Percentiles rank a stretch among this genome's conserved stretches.
Conservation (phyloP, 768 basidiomycete genomes). For the Leccinellum rugosiceps region DNA sequence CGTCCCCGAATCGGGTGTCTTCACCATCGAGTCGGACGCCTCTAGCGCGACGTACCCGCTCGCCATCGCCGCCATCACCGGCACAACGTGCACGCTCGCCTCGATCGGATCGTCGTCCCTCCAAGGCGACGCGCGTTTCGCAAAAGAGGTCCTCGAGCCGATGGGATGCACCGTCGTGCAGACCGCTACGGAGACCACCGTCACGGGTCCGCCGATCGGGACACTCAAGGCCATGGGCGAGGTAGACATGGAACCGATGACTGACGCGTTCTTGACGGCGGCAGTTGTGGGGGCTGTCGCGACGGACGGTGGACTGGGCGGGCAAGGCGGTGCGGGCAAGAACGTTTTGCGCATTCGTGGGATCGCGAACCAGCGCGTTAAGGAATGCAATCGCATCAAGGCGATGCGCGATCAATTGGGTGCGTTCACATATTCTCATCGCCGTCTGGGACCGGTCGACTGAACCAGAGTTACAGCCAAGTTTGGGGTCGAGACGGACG, state of each 20-base stretch:
- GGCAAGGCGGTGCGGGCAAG: conserved; percentile 25
- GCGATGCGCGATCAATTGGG: conserved; percentile 97
- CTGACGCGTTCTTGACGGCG: conserved; percentile 97
- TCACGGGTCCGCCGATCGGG: conserved; percentile 84
- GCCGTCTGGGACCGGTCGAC: too few species aligned
- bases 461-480: conserved; percentile 56
- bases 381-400: conserved; percentile 95
- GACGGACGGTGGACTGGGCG: conserved; percentile 46
- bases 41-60: conserved; percentile 96
- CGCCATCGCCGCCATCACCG: conserved; percentile 95
- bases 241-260: conserved; percentile 99
- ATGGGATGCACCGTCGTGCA: conserved; percentile 95
- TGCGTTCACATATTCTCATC: conserved; percentile 33
- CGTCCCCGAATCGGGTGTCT: conserved; percentile 62
- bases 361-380: conserved; percentile 97
- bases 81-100: conserved; percentile 89
- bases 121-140: conserved; percentile 97
- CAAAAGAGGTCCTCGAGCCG: conserved; percentile 84
- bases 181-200: conserved; percentile 85
- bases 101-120: conserved; percentile 90
- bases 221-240: conserved; percentile 60
- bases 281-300: conserved; percentile 88
- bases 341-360: conserved; percentile 81
- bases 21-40: conserved; percentile 94
- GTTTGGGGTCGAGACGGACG: conserved; percentile 89